These are phyloP conservation scores for Acanthamoeba triangularis DNA, from an alignment of 208 protist species.

Conservation along the genomic window DNA sequence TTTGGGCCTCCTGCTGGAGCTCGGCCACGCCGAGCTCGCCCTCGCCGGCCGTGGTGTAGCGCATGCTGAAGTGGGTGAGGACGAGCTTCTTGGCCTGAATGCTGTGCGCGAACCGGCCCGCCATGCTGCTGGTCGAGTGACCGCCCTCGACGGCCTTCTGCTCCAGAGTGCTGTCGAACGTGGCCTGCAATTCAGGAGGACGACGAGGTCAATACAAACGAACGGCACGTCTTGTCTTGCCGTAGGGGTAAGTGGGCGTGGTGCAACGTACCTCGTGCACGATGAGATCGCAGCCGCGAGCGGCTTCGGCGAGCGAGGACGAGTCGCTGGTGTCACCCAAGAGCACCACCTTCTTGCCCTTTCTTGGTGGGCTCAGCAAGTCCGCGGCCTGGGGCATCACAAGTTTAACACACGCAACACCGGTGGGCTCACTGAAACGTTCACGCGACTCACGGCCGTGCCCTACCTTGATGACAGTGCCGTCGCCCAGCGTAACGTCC, in stretches of 20 bases:
- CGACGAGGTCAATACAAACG: background rate
- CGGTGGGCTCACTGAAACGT: too few relatives aligned
- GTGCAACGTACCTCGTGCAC: constrained; percentile 78
- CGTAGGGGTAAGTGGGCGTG: too few relatives aligned
- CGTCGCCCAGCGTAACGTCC: constrained; percentile 70
- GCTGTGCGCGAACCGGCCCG: constrained; percentile 70
- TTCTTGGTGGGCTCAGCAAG: constrained; percentile 44
- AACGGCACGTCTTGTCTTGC: background rate
- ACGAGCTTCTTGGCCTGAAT: constrained; percentile 81
- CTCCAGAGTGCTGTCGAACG: constrained; percentile 34
- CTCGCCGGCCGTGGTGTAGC: constrained; percentile 66
- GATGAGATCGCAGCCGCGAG: constrained; percentile 78
- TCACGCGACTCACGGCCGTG: background rate
- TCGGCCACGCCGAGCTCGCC: constrained; percentile 27
- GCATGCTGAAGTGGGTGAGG: constrained; percentile 80
- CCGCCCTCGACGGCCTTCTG: constrained; percentile 76
- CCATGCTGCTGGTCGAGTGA: constrained; percentile 80
- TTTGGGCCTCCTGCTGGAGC: constrained; percentile 45
- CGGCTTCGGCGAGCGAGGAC: constrained; percentile 65
- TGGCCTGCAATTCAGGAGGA: background rate
- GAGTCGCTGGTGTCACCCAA: constrained; percentile 84
- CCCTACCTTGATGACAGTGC: constrained; percentile 74
- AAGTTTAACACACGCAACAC: too few relatives aligned
- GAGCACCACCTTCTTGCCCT: constrained; percentile 82
- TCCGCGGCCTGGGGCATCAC: constrained; percentile 63